Percentiles rank a stretch among this genome's conserved stretches.
phyloP scores from a whole-genome alignment of 73 alveolate genomes.

The Durusdinium trenchii region DNA sequence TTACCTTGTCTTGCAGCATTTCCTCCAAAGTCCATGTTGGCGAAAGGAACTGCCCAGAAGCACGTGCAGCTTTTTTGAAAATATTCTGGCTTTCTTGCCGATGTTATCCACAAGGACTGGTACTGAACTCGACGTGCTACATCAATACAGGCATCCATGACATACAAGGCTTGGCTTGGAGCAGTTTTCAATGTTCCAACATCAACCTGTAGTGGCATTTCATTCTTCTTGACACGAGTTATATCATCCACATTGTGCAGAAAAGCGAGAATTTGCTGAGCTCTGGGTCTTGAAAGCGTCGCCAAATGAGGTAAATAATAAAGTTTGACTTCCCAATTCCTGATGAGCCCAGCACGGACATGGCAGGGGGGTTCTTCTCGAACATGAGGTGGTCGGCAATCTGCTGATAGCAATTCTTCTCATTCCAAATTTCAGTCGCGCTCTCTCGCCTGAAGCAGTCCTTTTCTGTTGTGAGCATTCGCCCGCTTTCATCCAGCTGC shows the following conservation, averaged over 20 bases:
- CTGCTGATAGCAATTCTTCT: neutral
- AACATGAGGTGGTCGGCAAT: constrained; percentile 22
- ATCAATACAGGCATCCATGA: constrained; percentile 40
- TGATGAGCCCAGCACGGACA: constrained; percentile 44
- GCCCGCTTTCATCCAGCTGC: neutral
- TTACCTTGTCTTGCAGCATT: constrained; percentile 56
- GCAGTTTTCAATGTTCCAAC: neutral
- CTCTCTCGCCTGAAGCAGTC: constrained; percentile 47
- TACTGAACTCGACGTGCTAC: neutral
- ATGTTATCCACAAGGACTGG: constrained; percentile 59
- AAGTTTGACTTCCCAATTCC: constrained; percentile 55
- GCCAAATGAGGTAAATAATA: constrained; percentile 42
- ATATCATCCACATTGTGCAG: neutral
- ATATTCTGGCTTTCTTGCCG: constrained; percentile 27
- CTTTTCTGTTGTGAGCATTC: neutral
- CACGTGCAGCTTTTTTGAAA: neutral
- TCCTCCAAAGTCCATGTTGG: constrained; percentile 82
- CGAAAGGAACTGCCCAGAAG: constrained; percentile 33
- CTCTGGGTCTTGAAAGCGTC: constrained; percentile 65
- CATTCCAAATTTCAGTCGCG: constrained; percentile 40
- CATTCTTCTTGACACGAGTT: neutral
- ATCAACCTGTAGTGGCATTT: neutral
- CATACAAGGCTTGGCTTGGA: constrained; percentile 45
- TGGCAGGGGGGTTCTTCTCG: constrained; percentile 13
- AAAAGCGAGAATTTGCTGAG: constrained; percentile 36